Evolutionary conservation across 148 eudicot species (phyloP).

Genomic region (Rhododendron simsii): DNA sequence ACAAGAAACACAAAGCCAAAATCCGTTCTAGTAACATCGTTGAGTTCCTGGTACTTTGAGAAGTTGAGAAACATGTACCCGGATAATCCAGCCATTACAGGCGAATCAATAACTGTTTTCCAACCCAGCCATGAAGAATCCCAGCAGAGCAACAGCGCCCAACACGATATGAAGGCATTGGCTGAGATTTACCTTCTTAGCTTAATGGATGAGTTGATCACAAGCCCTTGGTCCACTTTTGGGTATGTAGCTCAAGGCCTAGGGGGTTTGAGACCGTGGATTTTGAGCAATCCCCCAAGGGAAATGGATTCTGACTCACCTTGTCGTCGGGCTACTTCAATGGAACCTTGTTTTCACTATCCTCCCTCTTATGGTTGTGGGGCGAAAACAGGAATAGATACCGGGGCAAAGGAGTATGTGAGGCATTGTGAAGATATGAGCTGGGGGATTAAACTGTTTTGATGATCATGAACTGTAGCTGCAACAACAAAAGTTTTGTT

Average conservation of each 20-base stretch:
- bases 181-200: constrained; percentile 96
- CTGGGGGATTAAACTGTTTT: constrained; percentile 90
- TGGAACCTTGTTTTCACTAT: constrained; percentile 93
- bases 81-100: constrained; percentile 66
- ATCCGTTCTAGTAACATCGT: constrained; percentile 73
- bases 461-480: constrained; percentile 14
- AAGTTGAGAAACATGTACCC: constrained; percentile 56
- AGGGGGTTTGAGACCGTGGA: constrained; percentile 94
- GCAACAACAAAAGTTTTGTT: neutral
- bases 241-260: constrained; percentile 96
- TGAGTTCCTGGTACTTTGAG: constrained; percentile 61
- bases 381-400: constrained; percentile 38
- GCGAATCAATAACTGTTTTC: constrained; percentile 55
- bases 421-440: constrained; percentile 86
- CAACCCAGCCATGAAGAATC: constrained; percentile 89
- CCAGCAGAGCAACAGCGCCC: constrained; percentile 54
- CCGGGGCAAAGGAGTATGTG: constrained; percentile 64
- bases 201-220: constrained; percentile 67
- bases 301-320: constrained; percentile 53
- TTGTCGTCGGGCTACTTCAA: constrained; percentile 63
- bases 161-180: constrained; percentile 72
- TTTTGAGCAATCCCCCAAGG: constrained; percentile 65
- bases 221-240: constrained; percentile 95
- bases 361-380: constrained; percentile 89
- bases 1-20: constrained; percentile 32